These are phyloP conservation scores for Aspergillus nomiae DNA, from an alignment of 2,329 filamentous ascomycete genomes.

Conservation along the genomic window DNA sequence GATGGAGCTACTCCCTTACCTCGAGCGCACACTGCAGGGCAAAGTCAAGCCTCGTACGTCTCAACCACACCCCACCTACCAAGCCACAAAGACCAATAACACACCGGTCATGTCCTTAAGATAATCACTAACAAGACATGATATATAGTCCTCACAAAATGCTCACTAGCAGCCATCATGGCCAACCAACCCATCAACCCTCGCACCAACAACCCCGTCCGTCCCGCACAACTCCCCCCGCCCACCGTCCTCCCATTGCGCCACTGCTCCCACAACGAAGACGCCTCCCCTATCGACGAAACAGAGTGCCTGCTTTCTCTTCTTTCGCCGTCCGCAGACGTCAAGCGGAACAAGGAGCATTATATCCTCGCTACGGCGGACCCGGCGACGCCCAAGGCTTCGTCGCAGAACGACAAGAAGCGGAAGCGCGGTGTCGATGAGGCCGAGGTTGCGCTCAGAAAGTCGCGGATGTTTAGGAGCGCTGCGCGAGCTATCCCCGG, in stretches of 20 bases:
- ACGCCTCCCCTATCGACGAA: conserved; percentile 46
- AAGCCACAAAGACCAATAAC: background rate
- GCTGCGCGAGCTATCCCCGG: conserved; percentile 48
- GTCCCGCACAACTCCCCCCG: conserved; percentile 47
- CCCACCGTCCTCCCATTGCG: conserved; percentile 48
- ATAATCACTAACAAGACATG: conserved; percentile 20
- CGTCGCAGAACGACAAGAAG: conserved; percentile 26
- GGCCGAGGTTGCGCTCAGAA: conserved; percentile 33
- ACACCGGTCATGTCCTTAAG: background rate
- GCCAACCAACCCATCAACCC: conserved; percentile 40
- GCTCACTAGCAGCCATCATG: conserved; percentile 49
- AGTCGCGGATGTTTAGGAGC: conserved; percentile 37
- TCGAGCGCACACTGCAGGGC: conserved; percentile 83
- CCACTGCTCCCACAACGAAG: conserved; percentile 50
- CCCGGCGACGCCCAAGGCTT: conserved; percentile 28
- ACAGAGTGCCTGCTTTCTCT: conserved; percentile 48
- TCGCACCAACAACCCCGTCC: conserved; percentile 40
- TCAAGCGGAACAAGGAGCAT: conserved; percentile 51
- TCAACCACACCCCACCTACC: background rate
- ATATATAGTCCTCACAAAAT: conserved; percentile 73
- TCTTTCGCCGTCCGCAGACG: conserved; percentile 39
- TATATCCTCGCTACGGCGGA: conserved; percentile 51
- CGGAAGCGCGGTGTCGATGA: conserved; percentile 38
- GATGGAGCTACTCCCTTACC: conserved; percentile 78
- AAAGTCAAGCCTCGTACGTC: conserved; percentile 76